Conservation (phyloP, 345 rosid species). For the Turnera subulata region DNA sequence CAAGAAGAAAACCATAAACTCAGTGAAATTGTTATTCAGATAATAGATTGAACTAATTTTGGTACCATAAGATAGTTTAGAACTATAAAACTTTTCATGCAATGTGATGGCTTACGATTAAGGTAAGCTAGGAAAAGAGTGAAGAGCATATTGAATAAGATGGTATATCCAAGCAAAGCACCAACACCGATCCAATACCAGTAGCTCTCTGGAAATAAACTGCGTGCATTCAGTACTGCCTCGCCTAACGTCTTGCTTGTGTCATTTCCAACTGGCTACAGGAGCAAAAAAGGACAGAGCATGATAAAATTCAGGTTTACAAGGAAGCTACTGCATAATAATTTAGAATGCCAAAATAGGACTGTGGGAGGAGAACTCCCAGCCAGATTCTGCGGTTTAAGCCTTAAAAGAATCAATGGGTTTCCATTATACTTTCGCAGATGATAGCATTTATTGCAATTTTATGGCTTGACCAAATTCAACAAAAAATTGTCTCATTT, state of each 20-base stretch:
- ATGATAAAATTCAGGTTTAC: too few relatives aligned
- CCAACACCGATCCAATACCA: slow-evolving; percentile 99
- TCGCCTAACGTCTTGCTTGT: slow-evolving; percentile 51
- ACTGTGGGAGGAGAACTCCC: too few relatives aligned
- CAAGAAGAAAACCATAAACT: not conserved
- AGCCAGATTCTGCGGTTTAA: too few relatives aligned
- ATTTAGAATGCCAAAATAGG: too few relatives aligned
- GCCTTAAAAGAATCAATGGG: too few relatives aligned
- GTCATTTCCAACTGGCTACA: slow-evolving; percentile 53
- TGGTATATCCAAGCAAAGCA: slow-evolving; percentile 84
- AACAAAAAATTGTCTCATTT: too few relatives aligned
- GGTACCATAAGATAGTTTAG: slow-evolving; percentile 7
- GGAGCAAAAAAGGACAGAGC: slow-evolving; percentile 12
- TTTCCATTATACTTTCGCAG: too few relatives aligned
- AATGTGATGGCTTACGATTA: slow-evolving; percentile 59
- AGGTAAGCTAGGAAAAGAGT: slow-evolving; percentile 72
- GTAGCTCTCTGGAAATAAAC: slow-evolving; percentile 76
- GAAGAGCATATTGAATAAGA: slow-evolving; percentile 69
- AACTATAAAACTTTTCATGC: slow-evolving; percentile 4
- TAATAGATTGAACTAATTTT: not conserved
- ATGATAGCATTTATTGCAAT: too few relatives aligned
- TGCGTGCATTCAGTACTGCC: slow-evolving; percentile 59
- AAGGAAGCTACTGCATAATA: too few relatives aligned
- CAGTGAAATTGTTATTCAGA: not conserved
- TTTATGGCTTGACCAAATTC: too few relatives aligned